A percentile compares a stretch with the other conserved stretches of the same genome.
Evolutionary conservation across 805 yeast species (phyloP).

Genomic region (Myxozyma geophila): DNA sequence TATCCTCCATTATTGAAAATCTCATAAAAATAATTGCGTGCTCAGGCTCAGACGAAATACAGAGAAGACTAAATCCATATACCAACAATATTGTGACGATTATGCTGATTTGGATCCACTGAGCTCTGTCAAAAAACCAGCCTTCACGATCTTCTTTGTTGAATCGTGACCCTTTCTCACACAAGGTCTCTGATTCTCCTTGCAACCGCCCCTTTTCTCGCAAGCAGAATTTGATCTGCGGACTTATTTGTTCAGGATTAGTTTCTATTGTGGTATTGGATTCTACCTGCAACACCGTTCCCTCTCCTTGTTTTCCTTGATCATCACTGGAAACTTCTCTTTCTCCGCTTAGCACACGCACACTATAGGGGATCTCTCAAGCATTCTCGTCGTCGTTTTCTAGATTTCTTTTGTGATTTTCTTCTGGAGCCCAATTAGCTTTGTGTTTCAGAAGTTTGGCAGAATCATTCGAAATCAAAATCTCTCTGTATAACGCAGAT

Average conservation of each 20-base stretch:
- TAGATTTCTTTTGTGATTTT: not conserved
- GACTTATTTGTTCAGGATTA: not conserved
- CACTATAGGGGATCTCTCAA: not conserved
- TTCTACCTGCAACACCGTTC: not conserved
- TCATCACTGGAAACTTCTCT: constrained; percentile 2
- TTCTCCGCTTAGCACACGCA: not conserved
- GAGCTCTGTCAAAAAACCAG: not conserved
- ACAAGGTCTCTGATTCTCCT: constrained; percentile 5
- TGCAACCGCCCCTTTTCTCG: constrained; percentile 3
- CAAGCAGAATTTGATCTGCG: not conserved
- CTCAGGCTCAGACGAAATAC: not conserved
- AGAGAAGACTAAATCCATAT: not conserved
- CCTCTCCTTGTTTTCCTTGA: not conserved
- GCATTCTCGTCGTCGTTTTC: not conserved
- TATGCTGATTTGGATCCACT: not conserved
- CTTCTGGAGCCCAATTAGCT: constrained; percentile 12
- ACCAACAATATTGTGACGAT: not conserved
- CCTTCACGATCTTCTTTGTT: constrained; percentile 2
- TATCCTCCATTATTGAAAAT: not conserved
- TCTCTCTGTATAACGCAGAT: not conserved
- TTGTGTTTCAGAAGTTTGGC: constrained; percentile 2
- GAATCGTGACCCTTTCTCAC: constrained; percentile 6
- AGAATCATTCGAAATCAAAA: not conserved
- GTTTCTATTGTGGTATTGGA: not conserved
- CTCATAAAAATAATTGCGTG: not conserved